Evolutionary conservation across 2,329 filamentous ascomycete genomes (phyloP).

Genomic region (Tolypocladium inflatum): DNA sequence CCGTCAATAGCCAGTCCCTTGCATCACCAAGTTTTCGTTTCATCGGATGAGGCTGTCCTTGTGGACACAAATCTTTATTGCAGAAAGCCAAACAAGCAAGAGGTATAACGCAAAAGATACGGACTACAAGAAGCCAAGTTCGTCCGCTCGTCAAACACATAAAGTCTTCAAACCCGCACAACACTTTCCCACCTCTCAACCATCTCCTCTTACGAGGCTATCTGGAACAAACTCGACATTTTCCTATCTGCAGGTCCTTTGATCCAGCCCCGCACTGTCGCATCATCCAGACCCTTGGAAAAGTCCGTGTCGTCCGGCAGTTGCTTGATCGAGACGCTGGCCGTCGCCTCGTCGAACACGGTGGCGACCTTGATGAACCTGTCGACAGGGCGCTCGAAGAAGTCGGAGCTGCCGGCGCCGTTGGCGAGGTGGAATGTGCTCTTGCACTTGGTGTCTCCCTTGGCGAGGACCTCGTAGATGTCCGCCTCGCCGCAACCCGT

Average conservation of each 20-base stretch:
- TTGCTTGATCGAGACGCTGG: constrained; percentile 46
- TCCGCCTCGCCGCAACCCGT: constrained; percentile 66
- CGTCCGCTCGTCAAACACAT: not conserved
- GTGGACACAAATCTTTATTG: constrained; percentile 5
- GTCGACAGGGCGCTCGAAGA: constrained; percentile 56
- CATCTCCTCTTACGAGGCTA: not conserved
- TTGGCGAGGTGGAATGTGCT: constrained; percentile 58
- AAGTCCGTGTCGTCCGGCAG: constrained; percentile 33
- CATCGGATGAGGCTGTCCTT: not conserved
- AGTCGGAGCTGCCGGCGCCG: constrained; percentile 59
- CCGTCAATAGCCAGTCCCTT: not conserved
- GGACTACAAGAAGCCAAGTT: not conserved
- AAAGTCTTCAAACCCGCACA: not conserved
- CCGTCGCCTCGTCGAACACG: constrained; percentile 44
- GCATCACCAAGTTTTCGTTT: too few relatives aligned
- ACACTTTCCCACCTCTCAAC: not conserved
- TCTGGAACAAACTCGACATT: constrained; percentile 14
- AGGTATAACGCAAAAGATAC: not conserved
- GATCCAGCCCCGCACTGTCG: constrained; percentile 26
- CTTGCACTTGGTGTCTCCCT: constrained; percentile 57
- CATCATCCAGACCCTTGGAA: constrained; percentile 24
- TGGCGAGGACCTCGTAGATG: constrained; percentile 59
- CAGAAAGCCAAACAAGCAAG: constrained; percentile 4
- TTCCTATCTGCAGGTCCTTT: constrained; percentile 6
- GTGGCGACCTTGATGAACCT: constrained; percentile 54